Percentiles rank a stretch among this genome's conserved stretches.
These are phyloP conservation scores for Geosmithia morbida DNA, from an alignment of 2,329 filamentous ascomycete species.

Conservation along the genomic window DNA sequence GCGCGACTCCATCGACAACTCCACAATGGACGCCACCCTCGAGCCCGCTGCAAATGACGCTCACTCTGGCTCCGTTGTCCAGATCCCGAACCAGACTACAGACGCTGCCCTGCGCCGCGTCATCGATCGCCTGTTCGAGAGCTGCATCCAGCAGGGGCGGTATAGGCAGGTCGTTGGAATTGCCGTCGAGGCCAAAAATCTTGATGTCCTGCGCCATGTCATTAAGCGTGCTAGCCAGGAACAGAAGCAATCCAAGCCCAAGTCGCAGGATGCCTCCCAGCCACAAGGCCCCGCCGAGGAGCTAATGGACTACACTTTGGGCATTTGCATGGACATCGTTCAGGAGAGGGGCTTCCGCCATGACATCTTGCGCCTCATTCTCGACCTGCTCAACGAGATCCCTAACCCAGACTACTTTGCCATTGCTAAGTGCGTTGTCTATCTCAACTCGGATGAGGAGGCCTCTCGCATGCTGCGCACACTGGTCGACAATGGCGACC, in stretches of 20 bases:
- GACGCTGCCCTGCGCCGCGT: constrained; percentile 69
- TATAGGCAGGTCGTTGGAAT: constrained; percentile 97
- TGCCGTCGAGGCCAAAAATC: constrained; percentile 83
- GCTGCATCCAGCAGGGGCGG: constrained; percentile 69
- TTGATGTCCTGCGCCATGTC: constrained; percentile 72
- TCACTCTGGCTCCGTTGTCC: constrained; percentile 44
- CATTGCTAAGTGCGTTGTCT: constrained; percentile 94
- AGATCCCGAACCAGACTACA: constrained; percentile 54
- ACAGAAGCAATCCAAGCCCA: constrained; percentile 54
- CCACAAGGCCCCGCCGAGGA: constrained; percentile 61
- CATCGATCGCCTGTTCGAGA: constrained; percentile 82
- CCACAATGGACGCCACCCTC: constrained; percentile 43
- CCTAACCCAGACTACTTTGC: constrained; percentile 93
- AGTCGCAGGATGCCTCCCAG: constrained; percentile 30
- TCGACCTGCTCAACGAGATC: constrained; percentile 90
- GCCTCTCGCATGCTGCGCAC: constrained; percentile 75
- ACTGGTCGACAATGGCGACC: constrained; percentile 66
- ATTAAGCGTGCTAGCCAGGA: constrained; percentile 84
- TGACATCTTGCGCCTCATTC: constrained; percentile 76
- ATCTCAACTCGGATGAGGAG: constrained; percentile 82
- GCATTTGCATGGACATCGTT: constrained; percentile 95
- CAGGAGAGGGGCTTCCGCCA: constrained; percentile 78
- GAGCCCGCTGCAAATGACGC: constrained; percentile 36
- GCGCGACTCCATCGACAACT: constrained; percentile 54
- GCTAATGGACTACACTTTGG: constrained; percentile 88